Base-by-base conservation (phyloP, 257 asterid species). In the Jacaranda copaia region DNA sequence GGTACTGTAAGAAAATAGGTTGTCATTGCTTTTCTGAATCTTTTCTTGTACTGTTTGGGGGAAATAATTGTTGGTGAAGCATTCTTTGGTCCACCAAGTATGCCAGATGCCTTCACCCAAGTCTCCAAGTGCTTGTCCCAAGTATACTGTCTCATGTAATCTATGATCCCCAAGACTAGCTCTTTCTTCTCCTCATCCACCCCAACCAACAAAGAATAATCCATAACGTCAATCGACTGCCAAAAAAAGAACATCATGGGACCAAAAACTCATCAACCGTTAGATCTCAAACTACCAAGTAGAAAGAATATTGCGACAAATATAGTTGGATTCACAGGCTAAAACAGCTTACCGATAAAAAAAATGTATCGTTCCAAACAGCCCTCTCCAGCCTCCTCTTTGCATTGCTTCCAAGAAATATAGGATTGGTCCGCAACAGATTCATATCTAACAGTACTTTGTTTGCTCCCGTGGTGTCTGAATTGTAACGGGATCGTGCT, bases 111-210 rank as follows among this genome's bases (percentile, higher is more conserved):
- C 83, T 90, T 90, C 15, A 89, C 95, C 93, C 94, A 89, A n/a
- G 93, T 90, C 85, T 90, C 94, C 85, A 92, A 72, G 43, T 90
- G 96, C 85, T 92, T 89, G 89, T 91, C 96, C 96, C 94, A 91
- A 13, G 96, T 91, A 61, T 89, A 91, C 5, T 91, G 97, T 68
- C 96, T 88, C 96, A 89, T 88, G 87, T 81, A 88, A 75, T 89
- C 95, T 0, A 91, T 89, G 79, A 91, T 91, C 74, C 97, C 97
- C 62, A 89, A 35, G 1, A 88, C 93, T 18, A 91, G 85, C 82
- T 91, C 97, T 57, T 88, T 81, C 14, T 79, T 72, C 63, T 88
- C 97, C 16, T 89, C 93, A 14, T 91, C 97, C 36, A 91, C 89
- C 69, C 97, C 97, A 3, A 87, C 95, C 78, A 91, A 77, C 81